phyloP scores from a whole-genome alignment of 495 filamentous ascomycete species.

The Podospora tetraspora region DNA sequence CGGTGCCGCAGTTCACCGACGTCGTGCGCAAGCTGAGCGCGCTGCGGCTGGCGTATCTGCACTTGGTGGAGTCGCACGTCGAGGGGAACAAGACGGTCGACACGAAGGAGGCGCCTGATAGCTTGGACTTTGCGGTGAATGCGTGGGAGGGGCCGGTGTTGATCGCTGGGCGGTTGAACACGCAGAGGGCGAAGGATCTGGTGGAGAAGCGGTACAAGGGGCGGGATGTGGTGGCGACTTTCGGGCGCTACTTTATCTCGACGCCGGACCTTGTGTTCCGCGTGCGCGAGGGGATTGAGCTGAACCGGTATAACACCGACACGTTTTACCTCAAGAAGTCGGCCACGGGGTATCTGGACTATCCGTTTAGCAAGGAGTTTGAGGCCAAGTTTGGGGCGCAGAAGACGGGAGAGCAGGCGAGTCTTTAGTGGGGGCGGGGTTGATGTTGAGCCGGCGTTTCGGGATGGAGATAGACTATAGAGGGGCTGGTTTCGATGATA shows the following conservation, averaged over 20 bases:
- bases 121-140: slow-evolving; percentile 50
- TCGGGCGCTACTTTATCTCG: slow-evolving; percentile 62
- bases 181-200: slow-evolving; percentile 43
- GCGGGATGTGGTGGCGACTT: slow-evolving; percentile 49
- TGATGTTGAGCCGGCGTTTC: not conserved
- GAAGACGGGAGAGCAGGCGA: not conserved
- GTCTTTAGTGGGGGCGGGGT: slow-evolving; percentile 5
- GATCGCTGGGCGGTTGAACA: slow-evolving; percentile 54
- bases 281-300: slow-evolving; percentile 50
- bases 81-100: slow-evolving; percentile 37
- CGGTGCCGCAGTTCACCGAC: slow-evolving; percentile 57
- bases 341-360: slow-evolving; percentile 60
- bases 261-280: slow-evolving; percentile 68
- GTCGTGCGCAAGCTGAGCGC: slow-evolving; percentile 48
- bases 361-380: slow-evolving; percentile 56
- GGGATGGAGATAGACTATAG: not conserved
- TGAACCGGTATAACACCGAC: slow-evolving; percentile 52
- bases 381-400: slow-evolving; percentile 18
- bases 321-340: slow-evolving; percentile 53
- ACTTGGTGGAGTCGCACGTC: slow-evolving; percentile 55
- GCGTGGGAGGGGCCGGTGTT: slow-evolving; percentile 51
- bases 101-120: slow-evolving; percentile 36
- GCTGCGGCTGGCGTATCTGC: slow-evolving; percentile 60
- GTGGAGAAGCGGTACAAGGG: slow-evolving; percentile 52
- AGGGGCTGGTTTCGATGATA: not conserved